phyloP scores from a whole-genome alignment of 1,284 basidiomycete genomes.

The Sphagnurus paluster region DNA sequence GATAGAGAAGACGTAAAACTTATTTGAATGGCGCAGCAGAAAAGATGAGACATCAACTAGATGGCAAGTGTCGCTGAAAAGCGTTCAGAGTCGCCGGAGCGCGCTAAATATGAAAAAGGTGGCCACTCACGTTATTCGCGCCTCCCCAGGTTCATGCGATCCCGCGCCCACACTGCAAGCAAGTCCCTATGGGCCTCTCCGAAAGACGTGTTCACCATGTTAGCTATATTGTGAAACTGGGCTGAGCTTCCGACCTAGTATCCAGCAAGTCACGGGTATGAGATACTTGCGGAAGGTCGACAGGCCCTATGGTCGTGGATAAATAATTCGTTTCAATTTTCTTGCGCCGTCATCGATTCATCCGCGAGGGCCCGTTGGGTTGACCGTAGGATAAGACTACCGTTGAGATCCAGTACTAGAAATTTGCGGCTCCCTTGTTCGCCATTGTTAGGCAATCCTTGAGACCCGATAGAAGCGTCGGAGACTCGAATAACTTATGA shows the following conservation, averaged over 20 bases:
- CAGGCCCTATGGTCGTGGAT: constrained; percentile 74
- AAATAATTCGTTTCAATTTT: neutral
- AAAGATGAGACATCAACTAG: no score
- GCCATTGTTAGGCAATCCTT: neutral
- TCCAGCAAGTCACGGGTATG: constrained; percentile 64
- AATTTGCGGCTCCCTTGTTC: neutral
- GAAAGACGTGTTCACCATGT: constrained; percentile 68
- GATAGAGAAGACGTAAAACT: no score
- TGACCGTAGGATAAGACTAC: neutral
- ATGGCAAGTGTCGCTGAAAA: no score
- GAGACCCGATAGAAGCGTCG: no score
- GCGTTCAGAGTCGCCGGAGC: no score
- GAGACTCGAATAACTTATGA: no score
- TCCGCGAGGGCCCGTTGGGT: neutral
- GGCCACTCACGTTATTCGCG: constrained; percentile 67
- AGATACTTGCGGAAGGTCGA: constrained; percentile 59
- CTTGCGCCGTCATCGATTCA: neutral
- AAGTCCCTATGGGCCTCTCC: constrained; percentile 44
- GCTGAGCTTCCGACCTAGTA: constrained; percentile 86
- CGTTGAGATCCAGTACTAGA: neutral
- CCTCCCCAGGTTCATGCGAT: constrained; percentile 64
- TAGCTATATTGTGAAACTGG: constrained; percentile 74
- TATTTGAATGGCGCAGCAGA: no score
- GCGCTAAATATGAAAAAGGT: neutral
- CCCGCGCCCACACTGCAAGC: constrained; percentile 75